Percentiles rank a stretch among this genome's conserved stretches.
These are phyloP conservation scores for Cylindrodendrum hubeiense DNA, from an alignment of 2,329 filamentous ascomycete genomes.

Conservation along the genomic window DNA sequence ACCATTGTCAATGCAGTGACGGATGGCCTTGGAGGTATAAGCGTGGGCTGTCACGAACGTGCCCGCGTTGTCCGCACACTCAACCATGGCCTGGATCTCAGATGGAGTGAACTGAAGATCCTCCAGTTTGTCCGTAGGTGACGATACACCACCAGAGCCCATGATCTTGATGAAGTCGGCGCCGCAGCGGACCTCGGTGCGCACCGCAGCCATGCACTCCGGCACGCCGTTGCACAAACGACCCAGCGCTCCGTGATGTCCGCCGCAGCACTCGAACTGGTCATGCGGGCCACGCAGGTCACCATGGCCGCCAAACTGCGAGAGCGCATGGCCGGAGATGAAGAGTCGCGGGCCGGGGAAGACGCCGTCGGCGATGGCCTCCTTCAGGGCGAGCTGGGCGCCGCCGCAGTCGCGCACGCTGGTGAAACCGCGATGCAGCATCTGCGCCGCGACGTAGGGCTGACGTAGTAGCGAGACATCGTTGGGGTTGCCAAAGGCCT, in stretches of 20 bases:
- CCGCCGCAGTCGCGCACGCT: conserved; percentile 69
- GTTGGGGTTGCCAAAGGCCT: conserved; percentile 46
- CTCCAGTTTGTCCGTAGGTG: conserved; percentile 65
- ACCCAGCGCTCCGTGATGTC: conserved; percentile 49
- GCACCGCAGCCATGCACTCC: conserved; percentile 63
- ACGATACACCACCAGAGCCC: conserved; percentile 67
- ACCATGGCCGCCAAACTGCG: conserved; percentile 69
- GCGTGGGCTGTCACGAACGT: conserved; percentile 70
- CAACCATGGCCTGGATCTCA: conserved; percentile 66
- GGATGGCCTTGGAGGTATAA: conserved; percentile 66
- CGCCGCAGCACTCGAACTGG: conserved; percentile 58
- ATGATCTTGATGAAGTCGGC: conserved; percentile 74
- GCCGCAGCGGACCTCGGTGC: conserved; percentile 66
- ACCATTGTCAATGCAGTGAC: conserved; percentile 55
- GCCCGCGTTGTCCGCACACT: conserved; percentile 59
- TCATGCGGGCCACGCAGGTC: conserved; percentile 59
- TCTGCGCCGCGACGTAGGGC: conserved; percentile 60
- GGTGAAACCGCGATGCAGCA: conserved; percentile 69
- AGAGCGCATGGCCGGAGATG: conserved; percentile 64
- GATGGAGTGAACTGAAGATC: conserved; percentile 67
- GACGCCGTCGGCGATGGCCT: conserved; percentile 66
- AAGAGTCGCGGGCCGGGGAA: conserved; percentile 67
- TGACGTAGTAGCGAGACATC: conserved; percentile 57
- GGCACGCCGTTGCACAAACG: conserved; percentile 65
- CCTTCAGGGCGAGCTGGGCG: conserved; percentile 63